Base-by-base conservation (phyloP, 305 asterid genomes). In the Fraxinus floribunda region DNA sequence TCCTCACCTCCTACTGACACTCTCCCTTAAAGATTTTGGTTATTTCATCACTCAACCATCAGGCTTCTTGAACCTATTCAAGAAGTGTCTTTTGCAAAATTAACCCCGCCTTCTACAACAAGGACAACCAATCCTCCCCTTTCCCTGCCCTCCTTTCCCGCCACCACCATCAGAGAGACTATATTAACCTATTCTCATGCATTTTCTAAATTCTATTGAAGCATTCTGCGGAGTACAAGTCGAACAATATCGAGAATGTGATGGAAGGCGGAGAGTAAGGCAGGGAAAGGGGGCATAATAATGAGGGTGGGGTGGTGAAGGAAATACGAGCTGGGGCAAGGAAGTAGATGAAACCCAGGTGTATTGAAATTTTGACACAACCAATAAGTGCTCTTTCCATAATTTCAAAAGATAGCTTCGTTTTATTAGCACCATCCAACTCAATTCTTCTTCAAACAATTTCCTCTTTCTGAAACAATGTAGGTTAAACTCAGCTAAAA, bases 401-500 rank as follows among this genome's bases (percentile, higher is more conserved):
- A 52, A 15, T 52, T 52, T n/a, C 24, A 66, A 35, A 22, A 76
- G 32, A 2, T 22, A 22, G 71, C 71, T 62, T 62, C 15, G 9
- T 62, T 20, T 62, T 62, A 62, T 62, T 62, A 8, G 32, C 71
- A n/a, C 16, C 32, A 2, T 62, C 15, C 30, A 62, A 20, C 32
- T 20, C 15, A 20, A 2, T n/a, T 26, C 66, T 55, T 62, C 71
- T 62, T 22, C 71, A 20, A 18, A 79, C 49, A 81, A 57, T 6
- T 34, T 55, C 38, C 78, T 73, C 18, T 20, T 55, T 9, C 0
- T 41, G 52, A 55, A 35, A 76, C 78, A 34, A n/a, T 22, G 41
- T 36, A 79, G 11, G 32, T 16, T 29, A 64, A 18, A 34, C 11
- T 32, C 86, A 85, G 44, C 68, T 52, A 8, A 78, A 70, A 80